phyloP scores from a whole-genome alignment of 177 flowering plant genomes.

The Vitis hybrid region DNA sequence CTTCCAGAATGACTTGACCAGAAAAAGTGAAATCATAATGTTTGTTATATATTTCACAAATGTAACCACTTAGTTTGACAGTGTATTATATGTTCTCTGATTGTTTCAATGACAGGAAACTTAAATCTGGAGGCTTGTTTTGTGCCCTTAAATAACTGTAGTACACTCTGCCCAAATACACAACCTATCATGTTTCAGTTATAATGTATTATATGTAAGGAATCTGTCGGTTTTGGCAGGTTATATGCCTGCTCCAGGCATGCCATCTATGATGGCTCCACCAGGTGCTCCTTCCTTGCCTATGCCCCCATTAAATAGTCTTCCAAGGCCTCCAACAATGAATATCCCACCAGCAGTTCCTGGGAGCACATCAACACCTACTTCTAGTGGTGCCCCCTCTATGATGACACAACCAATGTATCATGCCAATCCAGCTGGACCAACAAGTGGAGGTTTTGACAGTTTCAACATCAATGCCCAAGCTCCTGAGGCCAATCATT shows the following conservation, averaged over 20 bases:
- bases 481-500: constrained; percentile 35
- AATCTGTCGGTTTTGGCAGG: constrained; percentile 28
- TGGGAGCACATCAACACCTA: constrained; percentile 32
- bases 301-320: constrained; percentile 37
- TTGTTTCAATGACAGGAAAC: too few species aligned
- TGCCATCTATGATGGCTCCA: constrained; percentile 54
- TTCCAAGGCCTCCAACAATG: constrained; percentile 46
- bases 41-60: too few species aligned
- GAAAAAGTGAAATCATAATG: too few species aligned
- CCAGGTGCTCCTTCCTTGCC: constrained; percentile 59
- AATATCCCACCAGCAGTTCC: constrained; percentile 28
- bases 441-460: constrained; percentile 45
- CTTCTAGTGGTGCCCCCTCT: constrained; percentile 31
- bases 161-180: too few species aligned
- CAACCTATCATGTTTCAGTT: background rate
- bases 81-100: too few species aligned
- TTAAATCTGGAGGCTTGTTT: too few species aligned
- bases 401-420: constrained; percentile 31
- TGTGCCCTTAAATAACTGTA: too few species aligned
- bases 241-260: constrained; percentile 35
- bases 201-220: background rate
- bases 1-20: too few species aligned
- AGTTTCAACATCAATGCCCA: constrained; percentile 27
- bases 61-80: too few species aligned
- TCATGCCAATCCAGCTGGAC: constrained; percentile 34